Evolutionary conservation across 23 red algal genomes (phyloP), one percentile per base, ranked within the genome.

Genomic region (Chondrus crispus): DNA sequence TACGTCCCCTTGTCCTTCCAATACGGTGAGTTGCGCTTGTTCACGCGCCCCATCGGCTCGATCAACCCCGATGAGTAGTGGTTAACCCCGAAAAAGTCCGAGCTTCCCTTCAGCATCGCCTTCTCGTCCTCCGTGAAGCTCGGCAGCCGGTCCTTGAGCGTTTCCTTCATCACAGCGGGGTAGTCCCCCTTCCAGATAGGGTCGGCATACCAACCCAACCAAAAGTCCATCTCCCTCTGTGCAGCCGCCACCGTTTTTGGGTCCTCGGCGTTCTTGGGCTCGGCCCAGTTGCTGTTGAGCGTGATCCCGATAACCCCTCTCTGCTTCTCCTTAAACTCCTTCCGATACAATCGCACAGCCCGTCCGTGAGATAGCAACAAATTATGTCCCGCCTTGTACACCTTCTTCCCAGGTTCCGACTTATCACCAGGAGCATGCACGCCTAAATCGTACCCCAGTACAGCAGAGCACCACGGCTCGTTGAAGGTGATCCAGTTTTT

Each of bases 131-230:
- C 43, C 63, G 68, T 54, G 62, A 94, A 94, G 5, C 39, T 19
- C 58, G 92, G 92, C 44, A 94, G 33, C 72, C 51, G 68, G 18
- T 76, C 70, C 10, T 83, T 74, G 22, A 94, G 26, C n/a, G 46
- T 26, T 2, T 66, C 4, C 14, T 83, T 82, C 92, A 94, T 88
- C 6, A 33, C 47, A 7, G 48, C 44, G 14, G 92, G 92, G 50
- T 94, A 94, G 80, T 94, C 92, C 5, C 92, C 83, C 10, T 68
- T 60, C 36, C 81, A 88, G 24, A 94, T 66, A 24, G 83, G 92
- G 49, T 88, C 81, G 66, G 92, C 92, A 82, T 88, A 94, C 83
- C 92, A 94, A n/a, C 92, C 92, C 10, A 94, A 45, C 20, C 81
- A 69, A 88, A 94, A 94, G 41, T 85, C 83, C 20, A 87, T 45